Evolutionary conservation across 208 protist species (phyloP).

Genomic region (Acanthamoeba quina): DNA sequence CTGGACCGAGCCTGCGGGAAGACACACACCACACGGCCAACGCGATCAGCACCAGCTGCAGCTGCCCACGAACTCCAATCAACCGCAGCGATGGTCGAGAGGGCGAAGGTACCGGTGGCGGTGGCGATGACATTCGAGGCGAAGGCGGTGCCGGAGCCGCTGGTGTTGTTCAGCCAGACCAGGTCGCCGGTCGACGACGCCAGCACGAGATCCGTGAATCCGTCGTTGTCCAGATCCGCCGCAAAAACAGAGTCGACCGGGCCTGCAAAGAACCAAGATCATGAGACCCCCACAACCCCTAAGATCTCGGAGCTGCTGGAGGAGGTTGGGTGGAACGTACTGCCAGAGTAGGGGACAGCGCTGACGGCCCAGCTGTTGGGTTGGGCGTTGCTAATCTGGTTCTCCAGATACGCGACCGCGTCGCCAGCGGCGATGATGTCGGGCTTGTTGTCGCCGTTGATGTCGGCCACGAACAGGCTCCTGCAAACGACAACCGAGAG

Average conservation of each 20-base stretch:
- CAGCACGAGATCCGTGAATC: background rate
- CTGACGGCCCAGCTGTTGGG: background rate
- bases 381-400: background rate
- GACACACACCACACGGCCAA: background rate
- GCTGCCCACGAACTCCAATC: background rate
- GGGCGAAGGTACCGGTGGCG: background rate
- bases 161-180: constrained; percentile 30
- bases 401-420: background rate
- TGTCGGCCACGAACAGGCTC: constrained; percentile 17
- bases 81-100: background rate
- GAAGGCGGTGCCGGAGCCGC: background rate
- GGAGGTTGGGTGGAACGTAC: background rate
- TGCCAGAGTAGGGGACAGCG: background rate
- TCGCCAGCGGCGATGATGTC: background rate
- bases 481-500: background rate
- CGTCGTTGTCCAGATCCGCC: constrained; percentile 6
- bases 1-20: background rate
- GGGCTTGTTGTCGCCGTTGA: constrained; percentile 1
- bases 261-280: background rate
- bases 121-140: background rate
- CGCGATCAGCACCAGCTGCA: too few species aligned
- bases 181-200: background rate
- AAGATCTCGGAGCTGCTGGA: too few species aligned
- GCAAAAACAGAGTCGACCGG: background rate
- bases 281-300: too few species aligned